phyloP scores from a whole-genome alignment of 2,329 filamentous ascomycete species.

The Zymoseptoria passerinii region DNA sequence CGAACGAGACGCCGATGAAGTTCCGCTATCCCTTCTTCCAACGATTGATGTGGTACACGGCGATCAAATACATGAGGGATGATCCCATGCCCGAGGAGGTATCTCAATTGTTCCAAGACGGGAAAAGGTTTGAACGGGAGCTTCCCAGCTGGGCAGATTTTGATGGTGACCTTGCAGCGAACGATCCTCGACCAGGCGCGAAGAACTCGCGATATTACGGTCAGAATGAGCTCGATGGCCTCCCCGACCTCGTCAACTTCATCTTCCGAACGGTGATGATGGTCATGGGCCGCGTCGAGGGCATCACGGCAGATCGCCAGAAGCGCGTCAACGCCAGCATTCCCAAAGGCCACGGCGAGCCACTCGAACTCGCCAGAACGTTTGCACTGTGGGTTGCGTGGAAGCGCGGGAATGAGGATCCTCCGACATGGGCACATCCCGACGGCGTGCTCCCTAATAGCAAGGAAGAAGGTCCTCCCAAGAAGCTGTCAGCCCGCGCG shows the following conservation, averaged over 20 bases:
- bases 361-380: conserved; percentile 49
- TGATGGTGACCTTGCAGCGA: conserved; percentile 43
- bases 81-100: conserved; percentile 55
- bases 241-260: conserved; percentile 52
- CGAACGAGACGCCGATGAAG: conserved; percentile 56
- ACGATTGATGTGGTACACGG: conserved; percentile 60
- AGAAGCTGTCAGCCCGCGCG: conserved; percentile 48
- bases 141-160: conserved; percentile 52
- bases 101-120: conserved; percentile 46
- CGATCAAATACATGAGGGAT: conserved; percentile 55
- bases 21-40: conserved; percentile 63
- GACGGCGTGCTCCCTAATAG: conserved; percentile 47
- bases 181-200: conserved; percentile 41
- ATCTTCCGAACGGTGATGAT: conserved; percentile 57
- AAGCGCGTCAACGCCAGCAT: conserved; percentile 56
- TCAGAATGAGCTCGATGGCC: conserved; percentile 53
- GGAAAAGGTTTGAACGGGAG: conserved; percentile 48
- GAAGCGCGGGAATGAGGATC: conserved; percentile 57
- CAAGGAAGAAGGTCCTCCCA: conserved; percentile 40
- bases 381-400: conserved; percentile 60
- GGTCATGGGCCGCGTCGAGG: conserved; percentile 52
- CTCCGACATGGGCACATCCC: conserved; percentile 54
- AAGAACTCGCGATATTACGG: conserved; percentile 53
- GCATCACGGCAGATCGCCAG: conserved; percentile 49
- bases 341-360: conserved; percentile 54